A percentile compares a stretch with the other conserved stretches of the same genome.
phyloP scores from a whole-genome alignment of 129 eudicot species.

The Kitagawia praeruptora region DNA sequence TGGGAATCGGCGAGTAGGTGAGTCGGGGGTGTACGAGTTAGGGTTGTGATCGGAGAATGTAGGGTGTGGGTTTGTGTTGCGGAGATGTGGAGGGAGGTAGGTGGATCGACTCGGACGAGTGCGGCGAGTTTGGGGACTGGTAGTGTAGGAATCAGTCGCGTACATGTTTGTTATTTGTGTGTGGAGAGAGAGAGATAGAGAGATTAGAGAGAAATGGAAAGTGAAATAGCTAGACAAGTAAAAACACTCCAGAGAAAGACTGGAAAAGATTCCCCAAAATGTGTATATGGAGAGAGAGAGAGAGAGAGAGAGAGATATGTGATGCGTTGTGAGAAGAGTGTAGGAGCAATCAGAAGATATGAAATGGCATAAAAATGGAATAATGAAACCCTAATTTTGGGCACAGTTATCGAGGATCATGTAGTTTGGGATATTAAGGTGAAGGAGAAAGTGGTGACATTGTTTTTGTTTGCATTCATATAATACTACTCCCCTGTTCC shows the following conservation, averaged over 20 bases:
- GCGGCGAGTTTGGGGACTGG: neutral
- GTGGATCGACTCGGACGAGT: conserved; percentile 23
- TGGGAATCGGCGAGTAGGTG: neutral
- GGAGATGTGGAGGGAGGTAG: conserved; percentile 37
- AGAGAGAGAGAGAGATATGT: neutral
- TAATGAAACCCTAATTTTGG: neutral
- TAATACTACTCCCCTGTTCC: too few species aligned
- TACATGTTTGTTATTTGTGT: neutral
- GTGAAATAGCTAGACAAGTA: neutral
- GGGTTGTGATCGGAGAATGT: neutral
- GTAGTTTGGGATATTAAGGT: neutral
- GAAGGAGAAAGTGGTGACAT: neutral
- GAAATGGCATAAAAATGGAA: neutral
- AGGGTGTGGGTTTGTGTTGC: conserved; percentile 4
- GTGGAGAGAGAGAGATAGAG: neutral
- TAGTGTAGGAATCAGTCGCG: neutral
- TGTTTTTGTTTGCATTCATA: neutral
- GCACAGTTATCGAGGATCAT: neutral
- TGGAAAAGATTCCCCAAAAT: neutral
- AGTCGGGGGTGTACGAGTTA: neutral
- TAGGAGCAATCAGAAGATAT: neutral
- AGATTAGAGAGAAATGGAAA: too few species aligned
- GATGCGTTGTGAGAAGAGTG: neutral
- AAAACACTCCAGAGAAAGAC: neutral
- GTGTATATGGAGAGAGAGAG: neutral